phyloP scores from a whole-genome alignment of 257 asterid species.

The Przewalskia tangutica region DNA sequence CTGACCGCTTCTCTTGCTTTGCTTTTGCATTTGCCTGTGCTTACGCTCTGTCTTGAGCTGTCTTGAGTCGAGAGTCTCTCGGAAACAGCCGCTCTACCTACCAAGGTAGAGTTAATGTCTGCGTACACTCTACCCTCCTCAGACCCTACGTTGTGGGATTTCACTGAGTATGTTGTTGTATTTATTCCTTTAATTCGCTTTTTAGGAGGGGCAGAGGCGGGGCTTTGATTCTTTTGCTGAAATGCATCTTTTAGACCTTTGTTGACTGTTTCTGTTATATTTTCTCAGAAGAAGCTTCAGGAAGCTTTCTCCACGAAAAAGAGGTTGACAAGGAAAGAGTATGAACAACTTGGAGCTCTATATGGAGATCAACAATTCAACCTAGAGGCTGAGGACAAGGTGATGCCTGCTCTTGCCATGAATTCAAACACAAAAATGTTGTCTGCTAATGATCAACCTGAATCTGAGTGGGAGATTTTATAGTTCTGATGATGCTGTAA shows the following conservation, averaged over 20 bases:
- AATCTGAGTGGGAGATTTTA: constrained; percentile 41
- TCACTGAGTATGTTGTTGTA: neutral
- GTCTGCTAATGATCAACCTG: constrained; percentile 12
- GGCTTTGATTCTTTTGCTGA: neutral
- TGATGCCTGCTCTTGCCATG: neutral
- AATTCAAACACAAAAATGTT: neutral
- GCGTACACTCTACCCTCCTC: too few species aligned
- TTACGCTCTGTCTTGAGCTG: too few species aligned
- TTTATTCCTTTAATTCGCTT: neutral
- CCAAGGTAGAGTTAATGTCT: too few species aligned
- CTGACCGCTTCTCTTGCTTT: too few species aligned
- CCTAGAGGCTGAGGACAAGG: constrained; percentile 3
- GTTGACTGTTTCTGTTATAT: neutral
- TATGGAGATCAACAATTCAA: constrained; percentile 2
- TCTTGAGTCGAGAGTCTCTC: too few species aligned
- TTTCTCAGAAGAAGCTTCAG: constrained; percentile 44
- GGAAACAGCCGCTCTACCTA: too few species aligned
- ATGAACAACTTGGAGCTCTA: constrained; percentile 19
- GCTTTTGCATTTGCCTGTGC: too few species aligned
- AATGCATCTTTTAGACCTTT: neutral
- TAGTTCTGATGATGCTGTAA: constrained; percentile 7
- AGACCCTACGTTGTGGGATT: too few species aligned
- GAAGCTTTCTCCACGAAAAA: constrained; percentile 40
- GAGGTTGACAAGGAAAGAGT: constrained; percentile 37
- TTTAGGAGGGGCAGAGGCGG: neutral